Evolutionary conservation across 345 rosid genomes (phyloP), one percentile per base, ranked within the genome.

Genomic region (Citrus australasica): DNA sequence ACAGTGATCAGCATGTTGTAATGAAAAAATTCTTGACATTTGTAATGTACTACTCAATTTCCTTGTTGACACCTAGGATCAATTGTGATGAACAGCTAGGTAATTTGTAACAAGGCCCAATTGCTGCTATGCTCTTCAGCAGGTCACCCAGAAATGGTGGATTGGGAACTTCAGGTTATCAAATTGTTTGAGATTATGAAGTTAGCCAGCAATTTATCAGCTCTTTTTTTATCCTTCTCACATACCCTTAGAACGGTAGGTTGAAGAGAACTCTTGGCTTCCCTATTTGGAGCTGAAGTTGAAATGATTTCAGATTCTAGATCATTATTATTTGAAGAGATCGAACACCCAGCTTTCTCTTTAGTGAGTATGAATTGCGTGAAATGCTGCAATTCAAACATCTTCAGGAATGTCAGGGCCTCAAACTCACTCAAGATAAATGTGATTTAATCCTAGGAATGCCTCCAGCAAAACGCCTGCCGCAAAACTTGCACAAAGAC

Each of bases 351-450:
- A 6, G 17, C 16, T 72, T 22, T 77, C 21, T 72, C 76, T 11
- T 13, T 10, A 13, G 14, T 33, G 16, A 33, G 6, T 27, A 22
- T 40, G 6, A 28, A 32, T 74, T 35, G 84, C 71, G 7, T 28
- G 22, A 69, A 4, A 2, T 33, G 73, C 42, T 14, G 78, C 82
- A 30, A 32, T 6, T 56, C 17, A 70, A 67, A 76, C 80, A 56
- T 71, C 63, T 30, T 17, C 33, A 4, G 77, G 64, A 9, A 83
- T 53, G 10, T 35, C 83, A 14, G 56, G 35, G 19, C 79, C 67
- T 28, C 22, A 76, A 17, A 79, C 22, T 79, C 11, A 73, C 22
- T 33, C 82, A 69, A 2, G 82, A 72, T 8, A 83, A 53, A 78
- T 76, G 83, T 3, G 72, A 83, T 24, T 76, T 76, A 24, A 71